A percentile compares a stretch with the other conserved stretches of the same genome.
Evolutionary conservation across 1,139 yeast species (phyloP).

Genomic region (Saccharomyces uvarum): DNA sequence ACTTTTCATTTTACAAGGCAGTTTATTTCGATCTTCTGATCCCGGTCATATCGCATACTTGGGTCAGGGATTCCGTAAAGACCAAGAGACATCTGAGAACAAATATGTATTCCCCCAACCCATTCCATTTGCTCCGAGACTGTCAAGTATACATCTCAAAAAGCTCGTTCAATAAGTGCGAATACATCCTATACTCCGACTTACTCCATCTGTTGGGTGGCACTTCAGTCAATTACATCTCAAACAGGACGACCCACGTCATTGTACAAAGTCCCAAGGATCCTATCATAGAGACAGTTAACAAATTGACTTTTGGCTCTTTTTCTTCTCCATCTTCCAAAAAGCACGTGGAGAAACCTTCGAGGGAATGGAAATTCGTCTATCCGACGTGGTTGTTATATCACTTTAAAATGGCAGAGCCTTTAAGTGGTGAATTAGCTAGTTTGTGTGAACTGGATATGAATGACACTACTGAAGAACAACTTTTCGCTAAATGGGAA

Average conservation of each 20-base stretch:
- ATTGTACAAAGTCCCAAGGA: conserved; percentile 51
- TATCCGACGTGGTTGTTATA: conserved; percentile 72
- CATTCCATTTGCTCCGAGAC: conserved; percentile 53
- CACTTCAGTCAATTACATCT: conserved; percentile 52
- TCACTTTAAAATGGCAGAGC: conserved; percentile 40
- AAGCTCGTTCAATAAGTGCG: conserved; percentile 53
- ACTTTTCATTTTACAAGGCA: conserved; percentile 48
- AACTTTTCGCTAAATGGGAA: neutral
- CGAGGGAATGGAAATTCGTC: conserved; percentile 40
- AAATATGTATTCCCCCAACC: conserved; percentile 54
- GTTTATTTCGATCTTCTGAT: conserved; percentile 48
- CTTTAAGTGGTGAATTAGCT: conserved; percentile 37
- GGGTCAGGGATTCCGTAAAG: conserved; percentile 50
- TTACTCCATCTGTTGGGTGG: conserved; percentile 65
- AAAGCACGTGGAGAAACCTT: conserved; percentile 21
- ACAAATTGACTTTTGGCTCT: conserved; percentile 6
- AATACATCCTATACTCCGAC: conserved; percentile 55
- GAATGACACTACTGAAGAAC: conserved; percentile 1
- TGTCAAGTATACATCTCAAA: conserved; percentile 56
- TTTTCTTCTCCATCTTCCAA: conserved; percentile 25
- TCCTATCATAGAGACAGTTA: conserved; percentile 37
- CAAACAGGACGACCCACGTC: conserved; percentile 70
- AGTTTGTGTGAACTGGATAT: conserved; percentile 50
- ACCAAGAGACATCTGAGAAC: conserved; percentile 43
- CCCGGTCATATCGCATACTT: conserved; percentile 59